Conservation (phyloP, 495 filamentous ascomycete genomes). For the Cetradonia linearis region DNA sequence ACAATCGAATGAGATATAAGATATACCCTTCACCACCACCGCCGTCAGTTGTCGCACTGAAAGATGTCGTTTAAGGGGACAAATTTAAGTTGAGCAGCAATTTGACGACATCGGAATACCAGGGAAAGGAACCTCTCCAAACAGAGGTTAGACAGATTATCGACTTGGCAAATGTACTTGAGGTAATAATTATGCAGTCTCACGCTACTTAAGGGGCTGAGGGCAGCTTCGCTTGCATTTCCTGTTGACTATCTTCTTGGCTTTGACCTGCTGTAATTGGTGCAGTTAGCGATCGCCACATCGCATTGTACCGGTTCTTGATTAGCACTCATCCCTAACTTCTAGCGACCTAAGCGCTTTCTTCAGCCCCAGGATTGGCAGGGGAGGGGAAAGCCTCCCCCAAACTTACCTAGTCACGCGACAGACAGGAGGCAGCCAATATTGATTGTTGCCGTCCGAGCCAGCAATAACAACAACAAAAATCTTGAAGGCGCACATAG, state of each 20-base stretch:
- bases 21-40: not conserved
- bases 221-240: not conserved
- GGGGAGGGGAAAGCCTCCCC: not conserved
- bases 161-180: not conserved
- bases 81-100: not conserved
- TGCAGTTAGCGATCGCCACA: not conserved
- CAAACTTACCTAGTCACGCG: not conserved
- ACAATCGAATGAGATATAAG: not conserved
- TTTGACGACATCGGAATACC: not conserved
- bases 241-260: slow-evolving; percentile 1
- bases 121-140: not conserved
- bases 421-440: too few species aligned
- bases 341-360: not conserved
- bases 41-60: not conserved
- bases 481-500: not conserved
- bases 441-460: too few species aligned
- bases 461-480: not conserved
- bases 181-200: not conserved
- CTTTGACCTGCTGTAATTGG: not conserved
- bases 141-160: not conserved
- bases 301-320: not conserved
- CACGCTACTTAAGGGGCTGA: not conserved
- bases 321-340: not conserved
- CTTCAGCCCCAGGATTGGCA: not conserved
- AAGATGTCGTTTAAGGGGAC: not conserved